Percentiles rank a stretch among this genome's conserved stretches.
These are phyloP conservation scores for Penicillium maclennaniae DNA, from an alignment of 495 filamentous ascomycete genomes.

Conservation along the genomic window DNA sequence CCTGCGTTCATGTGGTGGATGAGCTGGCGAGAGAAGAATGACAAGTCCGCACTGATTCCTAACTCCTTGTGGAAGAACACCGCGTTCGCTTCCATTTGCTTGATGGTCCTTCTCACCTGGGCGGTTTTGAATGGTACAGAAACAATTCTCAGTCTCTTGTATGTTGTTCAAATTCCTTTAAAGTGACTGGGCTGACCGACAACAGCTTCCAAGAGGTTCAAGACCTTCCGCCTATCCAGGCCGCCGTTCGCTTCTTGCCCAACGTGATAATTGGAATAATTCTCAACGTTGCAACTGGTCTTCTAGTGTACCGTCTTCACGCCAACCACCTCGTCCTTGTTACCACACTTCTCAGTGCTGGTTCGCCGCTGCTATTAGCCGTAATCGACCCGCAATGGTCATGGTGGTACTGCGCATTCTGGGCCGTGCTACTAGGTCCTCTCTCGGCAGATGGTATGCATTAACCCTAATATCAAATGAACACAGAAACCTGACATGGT, in stretches of 20 bases:
- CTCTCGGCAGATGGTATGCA: conserved; percentile 43
- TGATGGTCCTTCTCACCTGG: conserved; percentile 48
- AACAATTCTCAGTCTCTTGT: conserved; percentile 50
- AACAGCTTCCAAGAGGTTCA: conserved; percentile 48
- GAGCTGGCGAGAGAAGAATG: conserved; percentile 34
- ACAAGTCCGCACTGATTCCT: conserved; percentile 49
- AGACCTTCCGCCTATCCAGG: conserved; percentile 38
- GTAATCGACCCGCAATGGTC: conserved; percentile 39
- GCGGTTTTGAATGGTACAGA: conserved; percentile 50
- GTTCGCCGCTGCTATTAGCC: conserved; percentile 53
- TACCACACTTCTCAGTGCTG: conserved; percentile 37
- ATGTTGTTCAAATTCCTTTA: background rate
- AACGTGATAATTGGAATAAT: conserved; percentile 46
- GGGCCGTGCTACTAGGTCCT: conserved; percentile 43
- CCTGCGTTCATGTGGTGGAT: conserved; percentile 49
- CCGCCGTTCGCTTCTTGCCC: conserved; percentile 54
- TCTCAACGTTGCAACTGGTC: conserved; percentile 50
- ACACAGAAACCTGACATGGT: background rate
- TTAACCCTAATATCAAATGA: background rate
- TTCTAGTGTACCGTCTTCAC: conserved; percentile 47
- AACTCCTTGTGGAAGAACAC: conserved; percentile 52
- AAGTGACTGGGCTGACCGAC: background rate
- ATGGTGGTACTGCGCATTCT: conserved; percentile 56
- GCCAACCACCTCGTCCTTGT: conserved; percentile 44
- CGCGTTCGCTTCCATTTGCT: conserved; percentile 46